Evolutionary conservation across 2,329 filamentous ascomycete genomes (phyloP), one percentile per base, ranked within the genome.

Genomic region (Talaromyces sp.): DNA sequence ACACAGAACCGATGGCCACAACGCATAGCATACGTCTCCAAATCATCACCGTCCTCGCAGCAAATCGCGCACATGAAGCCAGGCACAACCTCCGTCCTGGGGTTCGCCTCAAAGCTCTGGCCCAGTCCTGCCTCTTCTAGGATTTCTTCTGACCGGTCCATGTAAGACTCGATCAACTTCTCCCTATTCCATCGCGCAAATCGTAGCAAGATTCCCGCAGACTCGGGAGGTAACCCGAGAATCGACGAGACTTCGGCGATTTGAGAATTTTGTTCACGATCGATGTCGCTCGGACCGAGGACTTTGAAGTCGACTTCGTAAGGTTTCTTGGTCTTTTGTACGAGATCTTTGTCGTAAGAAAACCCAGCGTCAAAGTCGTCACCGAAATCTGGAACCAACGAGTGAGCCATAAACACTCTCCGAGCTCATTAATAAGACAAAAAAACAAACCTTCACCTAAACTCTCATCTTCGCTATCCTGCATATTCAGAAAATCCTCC

Each of bases 131-230:
- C 92, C 61, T 86, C 86, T 67, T 96, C 91, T 35, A 97, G 78
- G 2, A 94, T 84, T 68, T 88, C 84, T 60, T 89, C 85, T 3
- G 89, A 86, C 53, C 84, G 84, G 63, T 99, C 93, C 92, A 99
- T 97, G 74, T 97, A 97, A 63, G 91, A 87, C 69, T 99, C 94
- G 58, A 97, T 92, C 64, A 99, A 74, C 39, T 89, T 86, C 71
- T 99, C 94, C 73, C 96, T 94, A 74, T 97, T 97, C 94, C 94
- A 99, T 69, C 91, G 84, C 66, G 89, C 90, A 74, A 94, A 84
- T 48, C 94, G 88, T 60, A 99, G 79, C 40, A 99, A 80, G 55
- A 99, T 97, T 22, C 92, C 93, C 0, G 89, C 87, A 62, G 94
- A 89, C 74, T 97, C 94, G 66, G 90, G 89, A 15, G 89, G 86